A percentile compares a stretch with the other conserved stretches of the same genome.
These are phyloP conservation scores for Huntiella decipiens DNA, from an alignment of 2,329 filamentous ascomycete genomes.

Conservation along the genomic window DNA sequence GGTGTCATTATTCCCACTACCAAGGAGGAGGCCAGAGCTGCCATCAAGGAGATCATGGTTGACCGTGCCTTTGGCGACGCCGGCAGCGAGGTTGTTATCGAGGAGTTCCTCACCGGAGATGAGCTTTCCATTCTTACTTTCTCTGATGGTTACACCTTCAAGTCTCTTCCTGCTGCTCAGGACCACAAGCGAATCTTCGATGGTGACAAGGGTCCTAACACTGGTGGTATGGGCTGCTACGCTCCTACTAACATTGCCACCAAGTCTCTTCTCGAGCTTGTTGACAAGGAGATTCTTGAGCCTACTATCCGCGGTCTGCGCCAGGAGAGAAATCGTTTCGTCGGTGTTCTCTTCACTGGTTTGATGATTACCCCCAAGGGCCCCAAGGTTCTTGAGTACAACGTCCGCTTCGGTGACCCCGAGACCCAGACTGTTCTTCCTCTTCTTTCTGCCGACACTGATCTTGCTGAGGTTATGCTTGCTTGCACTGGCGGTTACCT, in stretches of 20 bases:
- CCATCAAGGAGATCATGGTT: constrained; percentile 78
- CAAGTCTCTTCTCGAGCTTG: constrained; percentile 52
- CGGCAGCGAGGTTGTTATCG: constrained; percentile 82
- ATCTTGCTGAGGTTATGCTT: constrained; percentile 75
- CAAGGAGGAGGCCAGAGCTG: constrained; percentile 65
- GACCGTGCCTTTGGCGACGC: constrained; percentile 70
- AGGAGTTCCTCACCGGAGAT: constrained; percentile 80
- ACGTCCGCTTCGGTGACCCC: constrained; percentile 80
- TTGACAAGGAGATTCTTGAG: constrained; percentile 69
- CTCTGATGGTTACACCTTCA: constrained; percentile 71
- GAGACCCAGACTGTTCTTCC: constrained; percentile 77
- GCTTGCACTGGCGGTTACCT: constrained; percentile 64
- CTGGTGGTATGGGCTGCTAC: constrained; percentile 95
- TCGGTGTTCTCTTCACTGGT: constrained; percentile 70
- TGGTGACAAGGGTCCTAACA: constrained; percentile 79
- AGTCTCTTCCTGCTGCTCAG: constrained; percentile 73
- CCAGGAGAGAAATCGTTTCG: constrained; percentile 54
- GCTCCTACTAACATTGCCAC: constrained; percentile 71
- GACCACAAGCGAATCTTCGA: constrained; percentile 94
- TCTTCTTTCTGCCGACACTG: constrained; percentile 56
- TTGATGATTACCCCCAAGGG: constrained; percentile 75
- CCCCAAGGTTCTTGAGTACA: constrained; percentile 77
- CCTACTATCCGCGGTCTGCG: constrained; percentile 82
- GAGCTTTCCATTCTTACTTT: constrained; percentile 86
- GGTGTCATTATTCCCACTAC: constrained; percentile 76